These are phyloP conservation scores for Luvunga scandens DNA, from an alignment of 345 rosid species.

Conservation along the genomic window DNA sequence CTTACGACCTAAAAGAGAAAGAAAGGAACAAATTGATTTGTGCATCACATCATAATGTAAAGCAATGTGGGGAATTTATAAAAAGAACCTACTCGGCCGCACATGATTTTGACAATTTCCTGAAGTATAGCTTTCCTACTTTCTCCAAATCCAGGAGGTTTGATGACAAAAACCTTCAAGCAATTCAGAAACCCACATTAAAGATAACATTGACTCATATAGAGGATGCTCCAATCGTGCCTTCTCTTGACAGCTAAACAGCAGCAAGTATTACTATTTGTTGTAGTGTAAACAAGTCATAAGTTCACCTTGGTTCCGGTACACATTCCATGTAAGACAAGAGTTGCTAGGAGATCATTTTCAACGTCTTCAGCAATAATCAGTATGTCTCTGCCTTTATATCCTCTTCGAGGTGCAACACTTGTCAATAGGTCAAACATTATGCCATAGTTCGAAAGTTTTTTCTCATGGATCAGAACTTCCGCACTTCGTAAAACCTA, in stretches of 20 bases:
- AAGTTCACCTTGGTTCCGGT: background rate
- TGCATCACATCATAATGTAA: background rate
- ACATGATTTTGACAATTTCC: background rate
- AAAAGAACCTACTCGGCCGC: background rate
- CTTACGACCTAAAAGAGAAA: conserved; percentile 33
- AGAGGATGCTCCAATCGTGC: background rate
- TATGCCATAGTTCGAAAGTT: background rate
- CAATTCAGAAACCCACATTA: background rate
- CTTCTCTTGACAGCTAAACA: background rate
- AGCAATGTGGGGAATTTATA: background rate
- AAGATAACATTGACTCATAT: background rate
- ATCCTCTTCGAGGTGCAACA: background rate
- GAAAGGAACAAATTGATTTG: background rate
- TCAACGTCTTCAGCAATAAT: background rate
- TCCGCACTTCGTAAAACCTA: background rate
- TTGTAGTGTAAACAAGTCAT: background rate
- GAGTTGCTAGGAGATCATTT: background rate
- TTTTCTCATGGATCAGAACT: background rate
- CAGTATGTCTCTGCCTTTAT: too few species aligned
- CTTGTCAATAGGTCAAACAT: background rate
- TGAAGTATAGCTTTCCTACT: background rate
- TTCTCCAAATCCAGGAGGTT: background rate
- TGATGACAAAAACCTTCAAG: background rate
- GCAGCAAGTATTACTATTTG: background rate
- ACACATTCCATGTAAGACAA: background rate